These are phyloP conservation scores for Metarhizium sp. DNA, from an alignment of 2,329 filamentous ascomycete genomes.

Conservation along the genomic window DNA sequence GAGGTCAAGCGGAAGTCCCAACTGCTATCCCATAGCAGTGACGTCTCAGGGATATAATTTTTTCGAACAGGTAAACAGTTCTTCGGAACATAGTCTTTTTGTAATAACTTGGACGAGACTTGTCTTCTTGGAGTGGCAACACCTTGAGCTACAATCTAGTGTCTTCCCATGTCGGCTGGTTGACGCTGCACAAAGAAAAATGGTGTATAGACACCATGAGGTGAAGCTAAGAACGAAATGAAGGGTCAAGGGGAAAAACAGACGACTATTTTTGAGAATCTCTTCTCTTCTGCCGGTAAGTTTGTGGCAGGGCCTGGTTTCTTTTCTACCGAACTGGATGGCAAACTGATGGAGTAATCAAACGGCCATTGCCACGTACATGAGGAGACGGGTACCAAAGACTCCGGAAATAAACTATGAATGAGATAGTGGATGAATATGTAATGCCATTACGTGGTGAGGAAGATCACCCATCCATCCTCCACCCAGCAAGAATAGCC, in stretches of 20 bases:
- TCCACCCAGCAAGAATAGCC: not conserved
- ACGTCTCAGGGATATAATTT: slow-evolving; percentile 42
- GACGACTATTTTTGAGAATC: not conserved
- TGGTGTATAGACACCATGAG: no score
- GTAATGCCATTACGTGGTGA: no score
- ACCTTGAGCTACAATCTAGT: slow-evolving; percentile 10
- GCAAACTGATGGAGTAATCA: not conserved
- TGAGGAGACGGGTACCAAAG: not conserved
- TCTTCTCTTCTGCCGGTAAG: no score
- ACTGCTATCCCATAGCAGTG: slow-evolving; percentile 41
- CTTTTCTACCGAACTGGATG: not conserved
- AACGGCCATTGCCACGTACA: not conserved
- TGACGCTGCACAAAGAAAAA: no score
- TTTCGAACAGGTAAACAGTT: slow-evolving; percentile 43
- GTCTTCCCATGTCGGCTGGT: not conserved
- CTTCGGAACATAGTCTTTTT: slow-evolving; percentile 41
- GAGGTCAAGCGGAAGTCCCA: slow-evolving; percentile 47
- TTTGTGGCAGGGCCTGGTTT: not conserved
- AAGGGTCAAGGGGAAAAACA: not conserved
- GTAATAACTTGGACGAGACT: slow-evolving; percentile 34
- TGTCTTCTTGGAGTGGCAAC: slow-evolving; percentile 24
- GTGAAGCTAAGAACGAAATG: no score
- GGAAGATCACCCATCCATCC: not conserved
- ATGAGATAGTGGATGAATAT: no score
- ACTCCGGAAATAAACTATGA: not conserved